A percentile compares a stretch with the other conserved stretches of the same genome.
Conservation (phyloP, 139 green algal species). For the Chlorella sp. region DNA sequence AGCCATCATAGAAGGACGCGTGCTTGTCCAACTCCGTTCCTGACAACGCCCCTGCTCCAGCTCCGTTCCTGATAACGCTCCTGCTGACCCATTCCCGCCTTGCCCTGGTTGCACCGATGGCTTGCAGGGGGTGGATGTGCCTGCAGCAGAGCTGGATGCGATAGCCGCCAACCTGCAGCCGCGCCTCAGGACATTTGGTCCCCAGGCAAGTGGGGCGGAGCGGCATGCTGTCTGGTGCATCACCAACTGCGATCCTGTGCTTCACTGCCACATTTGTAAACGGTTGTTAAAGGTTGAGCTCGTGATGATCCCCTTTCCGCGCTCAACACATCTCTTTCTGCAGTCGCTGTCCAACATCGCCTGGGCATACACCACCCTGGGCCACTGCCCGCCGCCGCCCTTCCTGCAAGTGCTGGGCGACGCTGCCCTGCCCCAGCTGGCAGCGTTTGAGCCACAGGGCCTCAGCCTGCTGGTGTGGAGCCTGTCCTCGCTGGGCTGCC, state of each 20-base stretch:
- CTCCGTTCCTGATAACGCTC: no score
- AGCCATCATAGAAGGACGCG: no score
- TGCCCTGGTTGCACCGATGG: neutral
- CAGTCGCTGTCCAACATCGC: slow-evolving; percentile 37
- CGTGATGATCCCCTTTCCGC: no score
- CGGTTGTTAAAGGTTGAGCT: no score
- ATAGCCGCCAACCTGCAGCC: slow-evolving; percentile 23
- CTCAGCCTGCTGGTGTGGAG: slow-evolving; percentile 43
- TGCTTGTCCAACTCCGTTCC: no score
- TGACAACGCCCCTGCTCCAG: no score
- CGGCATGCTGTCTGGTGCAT: neutral
- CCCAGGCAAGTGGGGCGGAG: neutral
- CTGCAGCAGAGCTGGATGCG: neutral
- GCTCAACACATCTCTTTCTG: no score
- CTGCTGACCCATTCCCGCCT: neutral
- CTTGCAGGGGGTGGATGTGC: neutral
- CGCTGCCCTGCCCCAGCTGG: slow-evolving; percentile 4
- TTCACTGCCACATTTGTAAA: neutral
- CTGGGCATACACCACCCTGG: slow-evolving; percentile 39
- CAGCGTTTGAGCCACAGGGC: slow-evolving; percentile 39
- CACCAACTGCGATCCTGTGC: neutral
- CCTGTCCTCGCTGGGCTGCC: slow-evolving; percentile 35
- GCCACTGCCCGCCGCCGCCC: slow-evolving; percentile 1
- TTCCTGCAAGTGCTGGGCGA: slow-evolving; percentile 32
- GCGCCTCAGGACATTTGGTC: slow-evolving; percentile 15